Conservation (phyloP, 179 eudicot species). For the Beta macrorhiza region DNA sequence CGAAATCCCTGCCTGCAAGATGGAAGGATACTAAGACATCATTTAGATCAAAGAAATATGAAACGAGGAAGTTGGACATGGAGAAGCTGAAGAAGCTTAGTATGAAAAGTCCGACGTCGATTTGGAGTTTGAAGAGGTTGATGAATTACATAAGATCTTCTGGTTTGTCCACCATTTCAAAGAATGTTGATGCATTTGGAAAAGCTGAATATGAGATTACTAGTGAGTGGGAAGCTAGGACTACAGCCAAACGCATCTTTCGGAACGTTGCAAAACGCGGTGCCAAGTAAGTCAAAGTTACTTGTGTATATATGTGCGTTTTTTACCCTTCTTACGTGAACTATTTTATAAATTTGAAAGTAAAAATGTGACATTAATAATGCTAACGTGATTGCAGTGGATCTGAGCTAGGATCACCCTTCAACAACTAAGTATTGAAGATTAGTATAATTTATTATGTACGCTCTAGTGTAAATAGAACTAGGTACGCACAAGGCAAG, state of each 20-base stretch:
- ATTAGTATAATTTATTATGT: too few relatives aligned
- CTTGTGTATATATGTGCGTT: too few relatives aligned
- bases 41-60: slow-evolving; percentile 38
- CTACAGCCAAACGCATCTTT: slow-evolving; percentile 60
- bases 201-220: slow-evolving; percentile 56
- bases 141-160: slow-evolving; percentile 45
- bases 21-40: slow-evolving; percentile 34
- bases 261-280: slow-evolving; percentile 60
- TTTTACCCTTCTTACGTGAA: too few relatives aligned
- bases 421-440: too few relatives aligned
- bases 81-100: slow-evolving; percentile 56
- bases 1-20: slow-evolving; percentile 48
- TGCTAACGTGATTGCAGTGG: too few relatives aligned
- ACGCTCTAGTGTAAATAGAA: too few relatives aligned
- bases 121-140: slow-evolving; percentile 64
- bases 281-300: slow-evolving; percentile 47
- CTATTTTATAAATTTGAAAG: too few relatives aligned
- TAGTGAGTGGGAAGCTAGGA: slow-evolving; percentile 70
- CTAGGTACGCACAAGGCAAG: too few relatives aligned
- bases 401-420: too few relatives aligned
- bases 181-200: slow-evolving; percentile 52
- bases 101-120: slow-evolving; percentile 42
- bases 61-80: slow-evolving; percentile 44
- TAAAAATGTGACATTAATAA: too few relatives aligned
- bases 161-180: slow-evolving; percentile 55